Evolutionary conservation across 2,329 filamentous ascomycete genomes (phyloP).

Genomic region (Pseudogymnoascus sp.): DNA sequence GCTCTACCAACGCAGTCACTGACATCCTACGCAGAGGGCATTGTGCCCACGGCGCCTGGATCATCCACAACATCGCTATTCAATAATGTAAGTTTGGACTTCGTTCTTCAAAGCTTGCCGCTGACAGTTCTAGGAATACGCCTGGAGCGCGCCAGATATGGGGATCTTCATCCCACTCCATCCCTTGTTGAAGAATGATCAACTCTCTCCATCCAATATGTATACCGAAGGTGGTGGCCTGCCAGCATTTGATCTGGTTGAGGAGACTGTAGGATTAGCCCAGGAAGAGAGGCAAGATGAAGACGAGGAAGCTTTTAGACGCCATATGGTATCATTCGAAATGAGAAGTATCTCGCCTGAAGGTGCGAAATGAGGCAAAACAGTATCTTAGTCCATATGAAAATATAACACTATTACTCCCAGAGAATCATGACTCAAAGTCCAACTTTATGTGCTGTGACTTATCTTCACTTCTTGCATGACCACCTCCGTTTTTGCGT

Average conservation of each 20-base stretch:
- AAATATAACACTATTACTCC: background rate
- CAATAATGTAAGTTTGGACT: background rate
- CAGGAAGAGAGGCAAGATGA: background rate
- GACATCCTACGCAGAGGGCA: background rate
- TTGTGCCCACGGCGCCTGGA: background rate
- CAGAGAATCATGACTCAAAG: background rate
- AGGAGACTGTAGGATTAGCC: background rate
- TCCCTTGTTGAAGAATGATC: constrained; percentile 8
- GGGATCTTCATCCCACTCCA: constrained; percentile 14
- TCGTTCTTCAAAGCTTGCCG: background rate
- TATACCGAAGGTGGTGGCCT: background rate
- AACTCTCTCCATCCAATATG: background rate
- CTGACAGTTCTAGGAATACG: background rate
- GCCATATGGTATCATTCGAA: background rate
- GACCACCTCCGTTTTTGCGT: background rate
- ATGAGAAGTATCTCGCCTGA: background rate
- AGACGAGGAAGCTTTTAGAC: background rate
- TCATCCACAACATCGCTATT: background rate
- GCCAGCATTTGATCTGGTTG: background rate
- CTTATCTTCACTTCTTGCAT: background rate
- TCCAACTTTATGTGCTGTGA: background rate
- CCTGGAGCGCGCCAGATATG: constrained; percentile 10
- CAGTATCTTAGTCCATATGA: background rate
- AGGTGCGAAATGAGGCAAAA: background rate
- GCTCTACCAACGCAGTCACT: background rate